These are phyloP conservation scores for Pterulicium gracile DNA, from an alignment of 1,284 basidiomycete species.

Conservation along the genomic window DNA sequence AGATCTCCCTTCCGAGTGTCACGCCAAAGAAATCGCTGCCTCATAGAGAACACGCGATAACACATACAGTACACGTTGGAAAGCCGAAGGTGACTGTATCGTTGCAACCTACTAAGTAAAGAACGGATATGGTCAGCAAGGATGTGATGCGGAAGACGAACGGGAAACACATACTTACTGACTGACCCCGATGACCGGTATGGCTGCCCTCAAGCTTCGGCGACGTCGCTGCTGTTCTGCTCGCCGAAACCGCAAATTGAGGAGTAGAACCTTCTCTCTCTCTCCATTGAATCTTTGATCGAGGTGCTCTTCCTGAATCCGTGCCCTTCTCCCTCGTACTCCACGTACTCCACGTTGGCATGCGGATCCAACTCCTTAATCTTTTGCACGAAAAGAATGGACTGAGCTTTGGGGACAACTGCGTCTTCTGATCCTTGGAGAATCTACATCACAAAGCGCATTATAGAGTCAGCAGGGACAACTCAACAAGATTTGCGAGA, in stretches of 20 bases:
- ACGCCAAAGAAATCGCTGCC: no score
- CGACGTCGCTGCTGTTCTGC: no score
- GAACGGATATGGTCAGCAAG: no score
- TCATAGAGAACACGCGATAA: no score
- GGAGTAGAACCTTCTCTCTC: constrained; percentile 33
- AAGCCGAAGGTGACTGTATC: no score
- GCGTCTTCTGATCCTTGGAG: constrained; percentile 44
- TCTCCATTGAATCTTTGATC: constrained; percentile 31
- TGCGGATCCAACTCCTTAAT: constrained; percentile 22
- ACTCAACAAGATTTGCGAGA: background rate
- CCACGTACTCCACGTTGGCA: constrained; percentile 29
- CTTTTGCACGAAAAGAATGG: constrained; percentile 34
- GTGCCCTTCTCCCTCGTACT: constrained; percentile 47
- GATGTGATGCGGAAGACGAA: no score
- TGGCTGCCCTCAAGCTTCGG: no score
- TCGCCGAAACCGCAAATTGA: background rate
- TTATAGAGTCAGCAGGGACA: constrained; percentile 2
- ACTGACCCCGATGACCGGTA: no score
- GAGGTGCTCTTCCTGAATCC: constrained; percentile 35
- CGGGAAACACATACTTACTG: no score
- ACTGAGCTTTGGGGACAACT: constrained; percentile 47
- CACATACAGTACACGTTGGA: no score
- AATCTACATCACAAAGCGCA: constrained; percentile 22
- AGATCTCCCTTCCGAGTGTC: no score
- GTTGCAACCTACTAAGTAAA: no score